Evolutionary conservation across 2,329 filamentous ascomycete genomes (phyloP).

Genomic region (Fusarium mangiferae): DNA sequence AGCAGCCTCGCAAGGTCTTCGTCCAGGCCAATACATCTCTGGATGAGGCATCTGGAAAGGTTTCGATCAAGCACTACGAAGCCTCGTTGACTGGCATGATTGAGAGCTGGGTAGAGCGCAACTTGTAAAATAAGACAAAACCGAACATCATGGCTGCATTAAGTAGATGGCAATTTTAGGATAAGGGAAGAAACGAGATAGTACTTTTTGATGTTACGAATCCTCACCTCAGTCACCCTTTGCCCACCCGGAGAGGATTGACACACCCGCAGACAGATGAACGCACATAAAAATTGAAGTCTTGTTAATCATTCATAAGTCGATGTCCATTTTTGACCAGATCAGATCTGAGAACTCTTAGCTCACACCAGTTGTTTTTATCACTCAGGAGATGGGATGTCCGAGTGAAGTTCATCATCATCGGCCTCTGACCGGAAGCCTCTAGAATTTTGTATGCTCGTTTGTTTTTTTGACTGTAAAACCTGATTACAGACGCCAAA

Average conservation of each 20-base stretch:
- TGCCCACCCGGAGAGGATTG: not conserved
- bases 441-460: conserved; percentile 53
- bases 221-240: not conserved
- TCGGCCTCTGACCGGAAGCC: conserved; percentile 48
- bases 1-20: conserved; percentile 89
- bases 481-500: conserved; percentile 74
- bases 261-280: conserved; percentile 2
- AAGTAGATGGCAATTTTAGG: conserved; percentile 12
- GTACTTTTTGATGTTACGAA: conserved; percentile 2
- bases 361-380: conserved; percentile 22
- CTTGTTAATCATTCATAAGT: conserved; percentile 27
- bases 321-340: conserved; percentile 34
- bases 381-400: conserved; percentile 38
- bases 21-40: conserved; percentile 91
- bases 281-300: conserved; percentile 20
- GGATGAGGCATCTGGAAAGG: conserved; percentile 73
- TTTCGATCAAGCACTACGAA: conserved; percentile 87
- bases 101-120: conserved; percentile 79
- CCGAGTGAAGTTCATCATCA: conserved; percentile 46
- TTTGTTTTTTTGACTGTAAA: conserved; percentile 68
- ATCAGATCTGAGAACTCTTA: conserved; percentile 10
- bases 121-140: conserved; percentile 50
- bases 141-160: conserved; percentile 5
- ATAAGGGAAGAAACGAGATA: conserved; percentile 25
- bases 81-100: conserved; percentile 83